These are phyloP conservation scores for Malania oleifera DNA, from an alignment of 164 flowering plant species.

Conservation along the genomic window DNA sequence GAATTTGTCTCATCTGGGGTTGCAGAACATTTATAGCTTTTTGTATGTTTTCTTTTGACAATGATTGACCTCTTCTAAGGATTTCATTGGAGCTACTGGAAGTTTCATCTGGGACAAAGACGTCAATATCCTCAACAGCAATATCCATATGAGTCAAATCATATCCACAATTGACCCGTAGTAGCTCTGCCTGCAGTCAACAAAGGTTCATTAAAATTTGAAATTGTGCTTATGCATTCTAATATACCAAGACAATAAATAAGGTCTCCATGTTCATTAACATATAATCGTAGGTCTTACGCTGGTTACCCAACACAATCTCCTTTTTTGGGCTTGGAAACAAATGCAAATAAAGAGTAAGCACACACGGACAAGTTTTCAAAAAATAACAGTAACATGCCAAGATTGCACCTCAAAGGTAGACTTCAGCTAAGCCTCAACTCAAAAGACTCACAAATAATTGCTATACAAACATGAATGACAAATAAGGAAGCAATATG, in stretches of 20 bases:
- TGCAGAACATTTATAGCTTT: slow-evolving; percentile 30
- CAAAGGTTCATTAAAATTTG: too few relatives aligned
- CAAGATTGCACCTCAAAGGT: too few relatives aligned
- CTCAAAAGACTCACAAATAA: neutral
- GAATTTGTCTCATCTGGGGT: slow-evolving; percentile 37
- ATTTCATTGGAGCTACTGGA: slow-evolving; percentile 13
- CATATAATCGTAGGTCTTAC: too few relatives aligned
- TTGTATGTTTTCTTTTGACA: slow-evolving; percentile 27
- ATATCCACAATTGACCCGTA: slow-evolving; percentile 43
- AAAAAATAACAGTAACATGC: neutral
- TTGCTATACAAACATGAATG: neutral
- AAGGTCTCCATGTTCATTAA: too few relatives aligned
- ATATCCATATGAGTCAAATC: slow-evolving; percentile 34
- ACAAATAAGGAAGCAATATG: too few relatives aligned
- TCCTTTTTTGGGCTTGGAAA: too few relatives aligned
- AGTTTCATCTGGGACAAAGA: slow-evolving; percentile 21
- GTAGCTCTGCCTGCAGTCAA: slow-evolving; percentile 46
- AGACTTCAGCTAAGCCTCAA: neutral
- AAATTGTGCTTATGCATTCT: neutral
- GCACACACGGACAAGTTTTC: neutral
- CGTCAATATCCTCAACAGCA: slow-evolving; percentile 25
- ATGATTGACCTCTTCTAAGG: slow-evolving; percentile 12
- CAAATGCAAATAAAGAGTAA: too few relatives aligned
- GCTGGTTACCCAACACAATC: too few relatives aligned
- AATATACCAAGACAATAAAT: neutral